A percentile compares a stretch with the other conserved stretches of the same genome.
These are phyloP conservation scores for Lactuca saligna DNA, from an alignment of 129 eudicot genomes.

Conservation along the genomic window DNA sequence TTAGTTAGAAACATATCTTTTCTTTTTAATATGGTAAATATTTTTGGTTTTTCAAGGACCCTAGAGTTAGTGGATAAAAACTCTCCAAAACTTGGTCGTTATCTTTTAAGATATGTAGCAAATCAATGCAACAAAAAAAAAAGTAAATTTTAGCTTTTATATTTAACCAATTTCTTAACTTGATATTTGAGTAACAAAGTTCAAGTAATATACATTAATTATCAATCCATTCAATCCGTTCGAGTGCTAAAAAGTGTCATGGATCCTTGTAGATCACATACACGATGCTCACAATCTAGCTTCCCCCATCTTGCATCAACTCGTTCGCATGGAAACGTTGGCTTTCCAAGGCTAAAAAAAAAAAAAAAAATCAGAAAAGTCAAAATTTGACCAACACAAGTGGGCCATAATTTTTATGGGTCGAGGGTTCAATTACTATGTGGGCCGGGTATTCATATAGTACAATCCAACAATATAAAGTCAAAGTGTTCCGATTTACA, in stretches of 20 bases:
- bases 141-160: neutral
- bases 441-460: too few relatives aligned
- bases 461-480: too few relatives aligned
- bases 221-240: slow-evolving; percentile 9
- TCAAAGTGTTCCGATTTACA: neutral
- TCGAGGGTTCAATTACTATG: too few relatives aligned
- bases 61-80: too few relatives aligned
- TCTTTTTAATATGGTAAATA: too few relatives aligned
- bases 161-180: slow-evolving; percentile 19
- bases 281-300: slow-evolving; percentile 87
- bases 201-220: neutral
- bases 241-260: slow-evolving; percentile 38
- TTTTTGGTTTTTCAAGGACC: too few relatives aligned
- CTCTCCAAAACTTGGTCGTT: too few relatives aligned
- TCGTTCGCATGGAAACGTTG: slow-evolving; percentile 82
- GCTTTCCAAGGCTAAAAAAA: slow-evolving; percentile 66
- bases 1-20: too few relatives aligned
- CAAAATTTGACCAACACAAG: neutral
- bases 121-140: neutral
- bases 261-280: slow-evolving; percentile 85
- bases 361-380: neutral
- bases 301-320: slow-evolving; percentile 98
- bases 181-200: slow-evolving; percentile 18
- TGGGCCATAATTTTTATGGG: too few relatives aligned
- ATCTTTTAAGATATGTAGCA: neutral